Evolutionary conservation across 371 early-diverging fungal genomes (phyloP).

Genomic region (Chytridium lagenaria): DNA sequence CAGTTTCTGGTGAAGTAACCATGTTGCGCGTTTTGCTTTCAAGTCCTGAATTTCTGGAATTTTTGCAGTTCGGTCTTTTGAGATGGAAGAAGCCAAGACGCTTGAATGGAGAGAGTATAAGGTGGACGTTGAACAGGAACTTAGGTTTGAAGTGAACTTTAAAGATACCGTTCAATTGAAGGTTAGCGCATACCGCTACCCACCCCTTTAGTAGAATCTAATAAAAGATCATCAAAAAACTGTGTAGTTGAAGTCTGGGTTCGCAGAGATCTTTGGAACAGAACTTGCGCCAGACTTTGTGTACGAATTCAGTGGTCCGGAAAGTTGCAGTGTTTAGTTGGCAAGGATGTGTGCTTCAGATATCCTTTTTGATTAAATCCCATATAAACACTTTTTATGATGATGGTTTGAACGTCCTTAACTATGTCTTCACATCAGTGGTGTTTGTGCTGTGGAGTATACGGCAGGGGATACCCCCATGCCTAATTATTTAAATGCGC

Average conservation of each 20-base stretch:
- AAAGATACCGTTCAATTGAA: conserved; percentile 53
- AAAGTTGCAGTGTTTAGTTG: conserved; percentile 94
- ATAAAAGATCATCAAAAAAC: too few relatives aligned
- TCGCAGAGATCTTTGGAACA: conserved; percentile 86
- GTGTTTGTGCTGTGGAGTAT: conserved; percentile 80
- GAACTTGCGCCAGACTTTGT: conserved; percentile 79
- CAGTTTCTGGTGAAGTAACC: neutral
- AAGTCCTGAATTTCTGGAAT: neutral
- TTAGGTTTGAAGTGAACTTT: conserved; percentile 76
- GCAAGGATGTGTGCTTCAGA: conserved; percentile 84
- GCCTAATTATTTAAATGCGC: conserved; percentile 85
- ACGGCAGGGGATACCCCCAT: conserved; percentile 94
- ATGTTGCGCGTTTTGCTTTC: neutral
- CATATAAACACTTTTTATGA: too few relatives aligned
- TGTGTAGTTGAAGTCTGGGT: conserved; percentile 77
- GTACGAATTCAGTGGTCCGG: conserved; percentile 79
- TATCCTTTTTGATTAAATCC: too few relatives aligned
- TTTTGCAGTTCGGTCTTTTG: neutral
- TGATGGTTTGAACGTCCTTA: too few relatives aligned
- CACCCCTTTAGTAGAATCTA: too few relatives aligned
- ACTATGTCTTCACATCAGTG: too few relatives aligned
- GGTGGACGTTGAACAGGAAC: conserved; percentile 70
- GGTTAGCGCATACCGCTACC: too few relatives aligned
- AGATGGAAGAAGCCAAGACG: neutral
- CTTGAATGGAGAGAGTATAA: neutral